Evolutionary conservation across 2,329 filamentous ascomycete species (phyloP).

Genomic region (Paraphaeosphaeria minitans): DNA sequence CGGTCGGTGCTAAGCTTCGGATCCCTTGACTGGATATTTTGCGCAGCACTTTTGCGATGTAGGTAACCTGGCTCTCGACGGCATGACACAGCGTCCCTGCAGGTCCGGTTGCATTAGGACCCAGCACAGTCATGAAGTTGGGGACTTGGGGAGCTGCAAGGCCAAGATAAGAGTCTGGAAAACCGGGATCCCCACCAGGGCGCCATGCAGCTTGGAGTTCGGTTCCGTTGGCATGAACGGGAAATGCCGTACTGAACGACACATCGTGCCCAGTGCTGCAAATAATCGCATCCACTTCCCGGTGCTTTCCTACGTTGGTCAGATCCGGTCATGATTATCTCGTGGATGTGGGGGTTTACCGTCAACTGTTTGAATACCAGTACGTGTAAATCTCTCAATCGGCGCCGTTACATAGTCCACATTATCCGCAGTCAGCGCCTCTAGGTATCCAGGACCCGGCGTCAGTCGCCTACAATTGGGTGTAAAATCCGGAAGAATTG

Average conservation of each 20-base stretch:
- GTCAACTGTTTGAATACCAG: slow-evolving; percentile 34
- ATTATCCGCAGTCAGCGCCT: slow-evolving; percentile 40
- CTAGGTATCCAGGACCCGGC: slow-evolving; percentile 38
- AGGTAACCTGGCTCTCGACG: slow-evolving; percentile 67
- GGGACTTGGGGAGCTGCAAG: slow-evolving; percentile 35
- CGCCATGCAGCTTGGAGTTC: slow-evolving; percentile 31
- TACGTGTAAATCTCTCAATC: slow-evolving; percentile 23
- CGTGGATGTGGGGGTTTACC: background rate
- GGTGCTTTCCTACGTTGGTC: slow-evolving; percentile 15
- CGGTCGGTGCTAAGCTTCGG: slow-evolving; percentile 60
- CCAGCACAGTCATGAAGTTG: slow-evolving; percentile 58
- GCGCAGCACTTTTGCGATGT: slow-evolving; percentile 67
- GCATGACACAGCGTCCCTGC: slow-evolving; percentile 68
- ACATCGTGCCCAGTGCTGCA: slow-evolving; percentile 68
- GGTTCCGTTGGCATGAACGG: slow-evolving; percentile 34
- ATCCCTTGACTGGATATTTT: slow-evolving; percentile 69
- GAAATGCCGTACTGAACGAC: slow-evolving; percentile 20
- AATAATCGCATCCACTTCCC: slow-evolving; percentile 50
- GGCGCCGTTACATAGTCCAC: slow-evolving; percentile 47
- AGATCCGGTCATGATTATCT: background rate
- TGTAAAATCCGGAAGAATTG: slow-evolving; percentile 37
- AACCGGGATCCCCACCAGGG: slow-evolving; percentile 49
- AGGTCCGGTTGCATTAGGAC: slow-evolving; percentile 56
- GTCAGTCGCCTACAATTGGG: slow-evolving; percentile 9
- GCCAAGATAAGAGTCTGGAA: slow-evolving; percentile 35